Percentiles rank a stretch among this genome's conserved stretches.
Evolutionary conservation across 1,139 yeast genomes (phyloP).

Genomic region (Geotrichum australiense): DNA sequence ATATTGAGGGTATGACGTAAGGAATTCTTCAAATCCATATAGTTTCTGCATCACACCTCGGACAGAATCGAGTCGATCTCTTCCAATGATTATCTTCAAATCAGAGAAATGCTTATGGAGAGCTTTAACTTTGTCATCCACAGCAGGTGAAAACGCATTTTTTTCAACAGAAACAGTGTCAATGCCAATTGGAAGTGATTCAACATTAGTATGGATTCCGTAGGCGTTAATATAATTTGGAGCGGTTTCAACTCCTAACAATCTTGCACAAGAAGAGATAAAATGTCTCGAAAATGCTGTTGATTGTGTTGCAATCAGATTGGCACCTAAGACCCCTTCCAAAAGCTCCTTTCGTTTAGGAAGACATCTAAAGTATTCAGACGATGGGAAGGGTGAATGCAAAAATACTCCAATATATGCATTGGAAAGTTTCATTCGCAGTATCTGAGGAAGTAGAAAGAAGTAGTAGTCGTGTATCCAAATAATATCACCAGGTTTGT

Average conservation of each 20-base stretch:
- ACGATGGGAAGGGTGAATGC: slow-evolving; percentile 73
- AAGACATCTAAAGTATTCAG: slow-evolving; percentile 87
- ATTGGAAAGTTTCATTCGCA: slow-evolving; percentile 74
- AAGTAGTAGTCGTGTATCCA: slow-evolving; percentile 95
- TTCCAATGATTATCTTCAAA: slow-evolving; percentile 85
- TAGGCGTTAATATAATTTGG: slow-evolving; percentile 62
- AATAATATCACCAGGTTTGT: slow-evolving; percentile 84
- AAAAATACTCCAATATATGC: slow-evolving; percentile 72
- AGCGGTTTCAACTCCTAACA: slow-evolving; percentile 35
- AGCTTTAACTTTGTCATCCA: slow-evolving; percentile 41
- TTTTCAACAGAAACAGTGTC: slow-evolving; percentile 56
- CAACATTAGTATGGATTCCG: slow-evolving; percentile 68
- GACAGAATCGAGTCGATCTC: slow-evolving; percentile 88
- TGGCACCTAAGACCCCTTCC: slow-evolving; percentile 89
- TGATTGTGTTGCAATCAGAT: slow-evolving; percentile 78
- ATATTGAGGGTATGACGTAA: slow-evolving; percentile 91
- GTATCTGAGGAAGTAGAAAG: slow-evolving; percentile 73
- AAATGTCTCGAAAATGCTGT: slow-evolving; percentile 85
- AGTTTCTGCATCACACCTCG: slow-evolving; percentile 95
- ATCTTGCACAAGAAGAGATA: slow-evolving; percentile 62
- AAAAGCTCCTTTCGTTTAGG: slow-evolving; percentile 74
- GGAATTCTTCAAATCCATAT: slow-evolving; percentile 84
- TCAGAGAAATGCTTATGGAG: slow-evolving; percentile 63
- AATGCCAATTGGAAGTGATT: slow-evolving; percentile 79
- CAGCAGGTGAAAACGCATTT: slow-evolving; percentile 38